These are phyloP conservation scores for Saccharomyces mikatae DNA, from an alignment of 805 yeast species.

Conservation along the genomic window DNA sequence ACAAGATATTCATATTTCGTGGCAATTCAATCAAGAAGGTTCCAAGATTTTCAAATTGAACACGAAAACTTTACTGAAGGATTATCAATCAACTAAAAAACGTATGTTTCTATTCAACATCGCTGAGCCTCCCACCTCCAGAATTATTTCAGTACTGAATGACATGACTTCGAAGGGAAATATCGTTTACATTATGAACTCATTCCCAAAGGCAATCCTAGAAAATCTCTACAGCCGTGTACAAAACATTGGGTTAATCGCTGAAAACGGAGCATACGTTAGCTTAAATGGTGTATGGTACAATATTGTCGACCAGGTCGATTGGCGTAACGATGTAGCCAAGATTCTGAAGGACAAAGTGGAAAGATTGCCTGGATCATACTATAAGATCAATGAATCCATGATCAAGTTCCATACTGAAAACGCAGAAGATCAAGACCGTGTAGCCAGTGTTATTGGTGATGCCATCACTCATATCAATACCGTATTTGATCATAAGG, in stretches of 20 bases:
- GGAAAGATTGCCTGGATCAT: conserved; percentile 76
- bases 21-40: conserved; percentile 42
- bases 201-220: conserved; percentile 53
- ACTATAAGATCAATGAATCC: conserved; percentile 64
- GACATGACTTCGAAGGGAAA: conserved; percentile 54
- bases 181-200: conserved; percentile 63
- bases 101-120: conserved; percentile 43
- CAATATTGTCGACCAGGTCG: conserved; percentile 48
- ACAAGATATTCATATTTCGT: conserved; percentile 41
- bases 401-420: conserved; percentile 72
- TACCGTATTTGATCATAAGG: conserved; percentile 54
- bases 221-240: conserved; percentile 61
- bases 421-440: conserved; percentile 50
- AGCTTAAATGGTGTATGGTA: conserved; percentile 54
- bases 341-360: conserved; percentile 33
- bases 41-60: conserved; percentile 30
- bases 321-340: conserved; percentile 32
- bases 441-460: conserved; percentile 65
- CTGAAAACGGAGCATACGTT: conserved; percentile 84
- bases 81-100: conserved; percentile 26
- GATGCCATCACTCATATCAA: conserved; percentile 81
- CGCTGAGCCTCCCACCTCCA: conserved; percentile 51
- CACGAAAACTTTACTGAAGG: conserved; percentile 20
- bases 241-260: conserved; percentile 70
- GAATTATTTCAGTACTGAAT: conserved; percentile 47